phyloP scores from a whole-genome alignment of 352 stramenopile genomes.

The Phytopythium montanum region DNA sequence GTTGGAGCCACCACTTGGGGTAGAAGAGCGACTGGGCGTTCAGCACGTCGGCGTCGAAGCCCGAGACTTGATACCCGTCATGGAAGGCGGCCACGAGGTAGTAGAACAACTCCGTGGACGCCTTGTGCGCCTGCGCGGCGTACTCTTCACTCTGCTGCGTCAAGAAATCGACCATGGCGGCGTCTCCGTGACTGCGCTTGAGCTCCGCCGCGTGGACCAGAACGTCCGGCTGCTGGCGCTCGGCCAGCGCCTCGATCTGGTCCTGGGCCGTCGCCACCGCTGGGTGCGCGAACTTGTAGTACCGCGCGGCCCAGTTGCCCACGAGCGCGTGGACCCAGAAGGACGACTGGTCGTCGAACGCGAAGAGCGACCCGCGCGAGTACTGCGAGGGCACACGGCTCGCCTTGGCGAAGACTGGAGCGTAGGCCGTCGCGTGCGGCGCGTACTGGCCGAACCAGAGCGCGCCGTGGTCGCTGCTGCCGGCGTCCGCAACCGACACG shows the following conservation, averaged over 20 bases:
- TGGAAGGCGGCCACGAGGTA: slow-evolving; percentile 77
- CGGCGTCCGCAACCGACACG: slow-evolving; percentile 59
- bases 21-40: slow-evolving; percentile 68
- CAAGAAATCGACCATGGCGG: slow-evolving; percentile 50
- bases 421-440: slow-evolving; percentile 84
- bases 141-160: slow-evolving; percentile 47
- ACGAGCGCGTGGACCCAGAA: slow-evolving; percentile 85
- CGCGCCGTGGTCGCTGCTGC: slow-evolving; percentile 56
- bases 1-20: slow-evolving; percentile 79
- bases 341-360: slow-evolving; percentile 51
- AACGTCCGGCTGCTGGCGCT: slow-evolving; percentile 31
- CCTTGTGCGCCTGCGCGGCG: slow-evolving; percentile 42
- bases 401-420: slow-evolving; percentile 82
- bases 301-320: slow-evolving; percentile 78
- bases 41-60: slow-evolving; percentile 39
- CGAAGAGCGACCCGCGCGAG: slow-evolving; percentile 55
- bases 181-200: slow-evolving; percentile 35
- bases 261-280: slow-evolving; percentile 56
- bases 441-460: slow-evolving; percentile 91
- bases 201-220: slow-evolving; percentile 28
- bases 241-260: slow-evolving; percentile 46
- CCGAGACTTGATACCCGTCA: slow-evolving; percentile 72
- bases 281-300: slow-evolving; percentile 68
- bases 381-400: slow-evolving; percentile 43
- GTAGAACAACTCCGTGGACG: slow-evolving; percentile 60